Evolutionary conservation across 129 eudicot species (phyloP), one percentile per base, ranked within the genome.

Genomic region (Oenanthe sinensis): DNA sequence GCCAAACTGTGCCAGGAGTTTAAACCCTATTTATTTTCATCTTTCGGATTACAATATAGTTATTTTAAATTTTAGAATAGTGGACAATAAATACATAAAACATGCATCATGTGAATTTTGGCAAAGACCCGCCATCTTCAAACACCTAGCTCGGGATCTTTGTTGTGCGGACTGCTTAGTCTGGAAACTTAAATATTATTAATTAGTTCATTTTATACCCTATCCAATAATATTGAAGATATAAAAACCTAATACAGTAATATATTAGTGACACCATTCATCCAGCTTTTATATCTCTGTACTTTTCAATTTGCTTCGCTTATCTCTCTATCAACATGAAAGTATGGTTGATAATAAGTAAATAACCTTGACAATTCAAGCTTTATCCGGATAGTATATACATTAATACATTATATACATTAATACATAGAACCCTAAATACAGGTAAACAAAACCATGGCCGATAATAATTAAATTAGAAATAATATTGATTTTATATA

Each of bases 31-130:
- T 72, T 9, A 43, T 40, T 72, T 67, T 4, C 40, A 30, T 67
- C 30, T 33, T 67, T 4, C 6, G 4, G 72, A 67, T 28, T 26
- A 30, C 72, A 67, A 67, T 67, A 30, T 67, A 4, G 17, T 30
- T 65, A 4, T 65, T 28, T 24, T 28, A 10, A 65, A 67, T 30
- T 65, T 30, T 12, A 13, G 42, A 9, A 30, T 67, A 71, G 39
- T 74, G 77, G 77, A 74, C 60, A 74, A 74, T 46, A 46, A 46
- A 74, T 74, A 74, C 77, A 72, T 11, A 72, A 72, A 43, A 43
- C 76, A 72, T 72, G 76, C 50, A 74, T 74, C 77, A 74, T 74
- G 77, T 74, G 77, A 12, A 74, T 43, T 74, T 60, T 24, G n/a
- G 77, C 55, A n/a, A 45, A 74, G 4, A 74, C 77, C 55, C 77